Percentiles rank a stretch among this genome's conserved stretches.
phyloP scores from a whole-genome alignment of 2,329 filamentous ascomycete genomes.

The Alternaria metachromatica region DNA sequence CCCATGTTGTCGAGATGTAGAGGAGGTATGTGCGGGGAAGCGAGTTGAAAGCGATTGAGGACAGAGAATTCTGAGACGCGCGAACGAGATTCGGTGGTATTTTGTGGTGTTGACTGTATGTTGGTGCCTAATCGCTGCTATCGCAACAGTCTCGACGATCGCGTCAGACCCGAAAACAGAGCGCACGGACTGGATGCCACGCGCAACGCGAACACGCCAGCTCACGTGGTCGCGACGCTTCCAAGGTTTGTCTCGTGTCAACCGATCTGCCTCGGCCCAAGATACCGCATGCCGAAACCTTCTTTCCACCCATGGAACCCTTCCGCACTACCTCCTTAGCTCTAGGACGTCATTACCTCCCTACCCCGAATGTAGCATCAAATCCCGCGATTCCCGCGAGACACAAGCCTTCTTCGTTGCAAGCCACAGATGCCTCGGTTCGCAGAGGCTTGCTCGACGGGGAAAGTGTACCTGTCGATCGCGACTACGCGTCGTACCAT shows the following conservation, averaged over 20 bases:
- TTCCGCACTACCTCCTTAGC: background rate
- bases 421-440: slow-evolving; percentile 3
- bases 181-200: slow-evolving; percentile 4
- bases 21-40: background rate
- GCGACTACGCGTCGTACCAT: background rate
- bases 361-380: background rate
- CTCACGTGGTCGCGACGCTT: slow-evolving; percentile 6
- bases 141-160: slow-evolving; percentile 2
- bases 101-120: background rate
- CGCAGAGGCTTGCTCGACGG: background rate
- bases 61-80: background rate
- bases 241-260: background rate
- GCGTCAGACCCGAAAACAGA: slow-evolving; percentile 9
- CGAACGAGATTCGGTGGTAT: background rate
- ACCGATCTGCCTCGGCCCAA: background rate
- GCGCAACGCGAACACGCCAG: slow-evolving; percentile 10
- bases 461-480: slow-evolving; percentile 9
- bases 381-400: background rate
- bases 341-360: background rate
- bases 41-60: no score
- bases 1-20: slow-evolving; percentile 20
- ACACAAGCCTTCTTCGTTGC: background rate
- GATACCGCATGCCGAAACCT: background rate
- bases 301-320: background rate
- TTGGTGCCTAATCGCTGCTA: background rate